Conservation (phyloP, 352 stramenopile species). For the Globisporangium paddicum region DNA sequence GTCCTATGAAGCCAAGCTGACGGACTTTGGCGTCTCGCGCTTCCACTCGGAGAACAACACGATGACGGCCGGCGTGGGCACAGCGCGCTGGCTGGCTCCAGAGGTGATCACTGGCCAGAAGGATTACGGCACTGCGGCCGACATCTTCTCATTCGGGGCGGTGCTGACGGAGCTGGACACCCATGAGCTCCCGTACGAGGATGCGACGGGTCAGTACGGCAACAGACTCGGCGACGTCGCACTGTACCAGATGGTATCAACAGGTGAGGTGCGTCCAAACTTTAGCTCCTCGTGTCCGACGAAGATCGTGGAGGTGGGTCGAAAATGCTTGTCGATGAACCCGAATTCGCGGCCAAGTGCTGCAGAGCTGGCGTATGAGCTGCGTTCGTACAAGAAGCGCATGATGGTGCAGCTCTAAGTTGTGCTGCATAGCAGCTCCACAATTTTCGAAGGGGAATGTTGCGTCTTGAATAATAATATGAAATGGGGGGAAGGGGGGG, state of each 20-base stretch:
- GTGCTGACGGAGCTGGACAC: constrained; percentile 3
- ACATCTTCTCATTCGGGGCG: constrained; percentile 4
- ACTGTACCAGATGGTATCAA: constrained; percentile 1
- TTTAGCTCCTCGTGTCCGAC: background rate
- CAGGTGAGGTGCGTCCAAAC: background rate
- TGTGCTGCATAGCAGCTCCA: too few relatives aligned
- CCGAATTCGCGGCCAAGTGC: background rate
- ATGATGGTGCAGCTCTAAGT: constrained; percentile 2
- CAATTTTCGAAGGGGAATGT: too few relatives aligned
- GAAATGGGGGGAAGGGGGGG: too few relatives aligned
- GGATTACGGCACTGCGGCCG: background rate
- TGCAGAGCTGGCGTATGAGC: background rate
- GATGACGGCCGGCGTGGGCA: constrained; percentile 26
- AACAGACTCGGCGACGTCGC: background rate
- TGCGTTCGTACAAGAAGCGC: constrained; percentile 4
- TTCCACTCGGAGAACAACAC: constrained; percentile 35
- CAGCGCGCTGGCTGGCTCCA: background rate
- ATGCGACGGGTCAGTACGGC: background rate
- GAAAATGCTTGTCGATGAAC: background rate
- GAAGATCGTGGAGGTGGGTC: constrained; percentile 2
- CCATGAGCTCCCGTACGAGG: background rate
- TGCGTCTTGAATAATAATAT: too few relatives aligned
- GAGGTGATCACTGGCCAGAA: constrained; percentile 2
- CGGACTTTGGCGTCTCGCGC: constrained; percentile 53
- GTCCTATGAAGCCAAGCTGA: constrained; percentile 36